Evolutionary conservation across 2,329 filamentous ascomycete genomes (phyloP), one percentile per base, ranked within the genome.

Genomic region (Aspergillus novoparasiticus): DNA sequence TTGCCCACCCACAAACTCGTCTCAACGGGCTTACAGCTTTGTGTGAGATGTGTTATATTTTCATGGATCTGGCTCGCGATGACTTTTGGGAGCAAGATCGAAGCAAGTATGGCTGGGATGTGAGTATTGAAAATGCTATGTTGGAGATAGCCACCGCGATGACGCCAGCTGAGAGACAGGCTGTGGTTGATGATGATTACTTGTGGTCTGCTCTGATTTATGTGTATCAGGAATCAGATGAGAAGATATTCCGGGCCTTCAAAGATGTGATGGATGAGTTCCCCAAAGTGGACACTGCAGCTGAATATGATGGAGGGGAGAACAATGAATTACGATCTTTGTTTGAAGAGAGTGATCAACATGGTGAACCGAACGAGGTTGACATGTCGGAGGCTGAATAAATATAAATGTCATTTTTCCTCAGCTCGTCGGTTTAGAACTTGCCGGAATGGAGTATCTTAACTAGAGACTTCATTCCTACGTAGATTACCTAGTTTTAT

Each of bases 401-500:
- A 8, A 41, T 10, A n/a, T n/a, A n/a, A 8, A 19, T n/a, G 16
- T 41, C 19, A 9, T 19, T 6, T 36, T 16, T 16, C 14, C 2
- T 1, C 1, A 6, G 4, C 5, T 36, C 12, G 0, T 14, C 12
- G 6, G 5, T 36, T 36, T 23, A 23, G 23, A 23, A 23, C 23
- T 23, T 23, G 23, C 23, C 23, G 23, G 23, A 23, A 23, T 23
- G 3, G 3, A 23, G 23, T 23, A 23, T 23, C 23, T 23, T 23
- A 23, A 23, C 23, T 23, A 23, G 23, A 23, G 3, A 36, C 5
- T 14, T 36, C 11, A 23, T 6, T 36, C 14, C 5, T 36, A 16
- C 4, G 11, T 14, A 14, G 2, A 16, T 4, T 16, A 32, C 26
- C 4, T 28, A 28, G 0, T 1, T 28, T 1, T 8, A 1, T 8